Percentiles rank a stretch among this genome's conserved stretches.
These are phyloP conservation scores for Chlamydomonas asymmetrica DNA, from an alignment of 139 green algal species.

Conservation along the genomic window DNA sequence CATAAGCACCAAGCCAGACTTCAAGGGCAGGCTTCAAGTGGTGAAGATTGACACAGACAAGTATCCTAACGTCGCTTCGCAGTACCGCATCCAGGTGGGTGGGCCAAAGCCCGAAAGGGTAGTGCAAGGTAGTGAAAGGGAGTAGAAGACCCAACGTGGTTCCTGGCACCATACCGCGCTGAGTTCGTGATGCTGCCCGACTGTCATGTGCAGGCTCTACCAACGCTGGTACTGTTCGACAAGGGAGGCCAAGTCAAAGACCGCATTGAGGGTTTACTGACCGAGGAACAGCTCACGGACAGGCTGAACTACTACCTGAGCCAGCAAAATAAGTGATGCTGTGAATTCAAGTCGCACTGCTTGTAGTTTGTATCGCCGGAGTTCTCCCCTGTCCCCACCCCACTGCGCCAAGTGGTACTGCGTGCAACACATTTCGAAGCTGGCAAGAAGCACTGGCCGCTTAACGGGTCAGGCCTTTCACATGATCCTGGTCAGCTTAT, in stretches of 20 bases:
- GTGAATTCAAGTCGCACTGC: too few species aligned
- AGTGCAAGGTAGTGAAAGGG: not conserved
- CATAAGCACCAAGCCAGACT: conserved; percentile 9
- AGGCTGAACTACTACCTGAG: not conserved
- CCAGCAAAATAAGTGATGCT: too few species aligned
- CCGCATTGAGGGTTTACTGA: conserved; percentile 57
- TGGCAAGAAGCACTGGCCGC: too few species aligned
- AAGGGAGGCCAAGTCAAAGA: conserved; percentile 62
- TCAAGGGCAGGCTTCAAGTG: conserved; percentile 31
- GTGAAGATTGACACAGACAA: conserved; percentile 90
- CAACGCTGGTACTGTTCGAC: conserved; percentile 75
- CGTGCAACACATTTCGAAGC: too few species aligned
- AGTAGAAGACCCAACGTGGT: not conserved
- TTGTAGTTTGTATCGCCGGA: too few species aligned
- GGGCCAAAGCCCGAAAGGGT: not conserved
- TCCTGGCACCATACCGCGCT: not conserved
- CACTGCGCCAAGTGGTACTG: too few species aligned
- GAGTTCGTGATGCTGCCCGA: not conserved
- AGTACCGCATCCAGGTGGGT: conserved; percentile 60
- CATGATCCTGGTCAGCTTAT: too few species aligned
- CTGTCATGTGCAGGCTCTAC: conserved; percentile 48
- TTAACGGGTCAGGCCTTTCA: too few species aligned
- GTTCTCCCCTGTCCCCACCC: too few species aligned
- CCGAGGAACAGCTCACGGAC: conserved; percentile 7
- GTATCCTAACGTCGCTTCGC: conserved; percentile 65